Evolutionary conservation across 2,329 filamentous ascomycete genomes (phyloP), one percentile per base, ranked within the genome.

Genomic region (Ophiognomonia clavigignenti-juglandacearum): DNA sequence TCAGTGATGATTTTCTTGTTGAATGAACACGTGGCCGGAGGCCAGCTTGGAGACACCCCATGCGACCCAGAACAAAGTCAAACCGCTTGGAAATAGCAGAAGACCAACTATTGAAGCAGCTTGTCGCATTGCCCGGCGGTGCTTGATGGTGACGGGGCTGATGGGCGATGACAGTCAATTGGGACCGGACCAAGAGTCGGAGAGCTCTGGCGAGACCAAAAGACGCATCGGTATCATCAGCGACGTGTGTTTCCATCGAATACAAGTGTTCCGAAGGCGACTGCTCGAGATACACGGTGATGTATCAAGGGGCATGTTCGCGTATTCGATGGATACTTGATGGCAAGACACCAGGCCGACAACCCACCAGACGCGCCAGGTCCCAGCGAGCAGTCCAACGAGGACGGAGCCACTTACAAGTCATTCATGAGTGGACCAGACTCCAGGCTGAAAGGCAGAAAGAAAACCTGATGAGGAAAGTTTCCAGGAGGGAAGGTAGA

Each of bases 381-480:
- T 50, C 57, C 56, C 34, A 52, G 54, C 59, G 53, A 56, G 50
- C 51, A 39, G 32, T 42, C 37, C 43, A 56, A 54, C 56, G 56
- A 57, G 47, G 54, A 59, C 56, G 51, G 56, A 53, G 55, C 49
- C 51, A 76, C 73, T 72, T 67, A 76, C 73, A 69, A 72, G 66
- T 72, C 70, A 75, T 74, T 72, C 70, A 75, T 74, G 63, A 70
- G 72, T 63, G 13, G 58, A 63, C 68, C 60, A 61, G 61, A 61
- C 58, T 57, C 59, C 63, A 68, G 63, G 63, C 62, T 66, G 60
- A 61, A 58, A 50, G 52, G 56, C 53, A 43, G 41, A 43, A 36
- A 43, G 48, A 45, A 38, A n/a, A 50, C 39, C 41, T 39, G 47
- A 48, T 41, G 34, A 45, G 45, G 29, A 20, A 20, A 37, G 23